A percentile compares a stretch with the other conserved stretches of the same genome.
phyloP scores from a whole-genome alignment of 2,329 filamentous ascomycete genomes.

The Thelonectria blattea region DNA sequence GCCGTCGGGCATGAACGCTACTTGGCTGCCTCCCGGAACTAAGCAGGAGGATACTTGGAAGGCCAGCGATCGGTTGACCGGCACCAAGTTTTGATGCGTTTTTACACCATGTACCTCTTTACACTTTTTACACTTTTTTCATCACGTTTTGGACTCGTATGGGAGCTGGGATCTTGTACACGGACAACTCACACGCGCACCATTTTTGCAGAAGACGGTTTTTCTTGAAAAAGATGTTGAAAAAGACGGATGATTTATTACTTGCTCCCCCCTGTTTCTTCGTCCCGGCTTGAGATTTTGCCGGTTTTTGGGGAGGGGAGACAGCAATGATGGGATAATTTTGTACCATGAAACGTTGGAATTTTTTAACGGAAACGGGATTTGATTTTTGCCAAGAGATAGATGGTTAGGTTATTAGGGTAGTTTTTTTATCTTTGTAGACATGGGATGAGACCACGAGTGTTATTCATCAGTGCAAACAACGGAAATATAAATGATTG shows the following conservation, averaged over 20 bases:
- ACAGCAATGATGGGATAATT: conserved; percentile 14
- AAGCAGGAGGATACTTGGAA: conserved; percentile 87
- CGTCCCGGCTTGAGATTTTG: background rate
- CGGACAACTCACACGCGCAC: background rate
- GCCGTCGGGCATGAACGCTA: conserved; percentile 47
- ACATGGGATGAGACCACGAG: conserved; percentile 17
- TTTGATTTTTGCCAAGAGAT: conserved; percentile 19
- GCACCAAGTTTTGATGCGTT: conserved; percentile 25
- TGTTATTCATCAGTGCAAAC: conserved; percentile 12
- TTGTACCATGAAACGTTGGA: conserved; percentile 34
- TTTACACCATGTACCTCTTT: background rate
- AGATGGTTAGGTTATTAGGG: conserved; percentile 1
- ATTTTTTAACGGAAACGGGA: conserved; percentile 26
- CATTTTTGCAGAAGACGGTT: background rate
- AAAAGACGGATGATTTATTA: background rate
- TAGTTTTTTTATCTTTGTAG: too few species aligned
- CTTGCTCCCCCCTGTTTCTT: background rate
- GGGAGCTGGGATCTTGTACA: conserved; percentile 6
- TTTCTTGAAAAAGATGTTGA: background rate
- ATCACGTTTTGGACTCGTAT: background rate
- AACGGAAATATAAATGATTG: conserved; percentile 24
- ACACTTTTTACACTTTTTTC: conserved; percentile 5
- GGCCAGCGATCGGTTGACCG: conserved; percentile 43
- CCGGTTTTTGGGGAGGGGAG: conserved; percentile 1
- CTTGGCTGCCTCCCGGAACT: conserved; percentile 80